Conservation (phyloP, 179 eudicot genomes). For the Beta corolliflora region DNA sequence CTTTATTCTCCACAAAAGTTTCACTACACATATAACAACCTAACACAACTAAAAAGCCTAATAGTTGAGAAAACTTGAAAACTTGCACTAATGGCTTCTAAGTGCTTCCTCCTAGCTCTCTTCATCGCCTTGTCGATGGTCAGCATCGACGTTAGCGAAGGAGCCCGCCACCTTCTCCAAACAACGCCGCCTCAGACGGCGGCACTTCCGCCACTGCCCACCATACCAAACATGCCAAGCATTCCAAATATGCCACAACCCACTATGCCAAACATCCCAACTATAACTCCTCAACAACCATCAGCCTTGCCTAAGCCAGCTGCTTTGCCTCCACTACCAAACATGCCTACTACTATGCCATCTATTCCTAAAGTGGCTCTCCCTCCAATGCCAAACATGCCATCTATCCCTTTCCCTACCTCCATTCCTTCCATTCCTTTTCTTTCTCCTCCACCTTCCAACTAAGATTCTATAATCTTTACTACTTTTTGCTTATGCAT, state of each 20-base stretch:
- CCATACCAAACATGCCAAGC: conserved; percentile 23
- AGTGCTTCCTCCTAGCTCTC: conserved; percentile 9
- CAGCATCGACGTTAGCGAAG: conserved; percentile 25
- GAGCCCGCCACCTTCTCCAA: conserved; percentile 33
- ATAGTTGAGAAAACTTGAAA: neutral
- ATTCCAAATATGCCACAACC: conserved; percentile 3
- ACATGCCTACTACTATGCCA: conserved; percentile 17
- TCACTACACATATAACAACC: neutral
- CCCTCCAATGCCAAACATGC: conserved; percentile 26
- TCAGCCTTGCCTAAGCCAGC: conserved; percentile 7
- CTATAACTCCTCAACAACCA: conserved; percentile 3
- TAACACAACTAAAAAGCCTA: neutral
- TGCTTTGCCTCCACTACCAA: conserved; percentile 22
- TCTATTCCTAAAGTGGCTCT: conserved; percentile 15
- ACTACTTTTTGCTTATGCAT: too few relatives aligned
- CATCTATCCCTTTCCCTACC: conserved; percentile 21
- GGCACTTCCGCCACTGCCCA: conserved; percentile 12
- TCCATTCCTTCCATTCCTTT: conserved; percentile 22
- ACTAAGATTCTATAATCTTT: neutral
- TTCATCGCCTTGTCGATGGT: conserved; percentile 11
- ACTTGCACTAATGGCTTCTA: conserved; percentile 23
- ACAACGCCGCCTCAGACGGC: conserved; percentile 20
- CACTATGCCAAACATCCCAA: conserved; percentile 20
- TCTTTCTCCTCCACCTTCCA: conserved; percentile 31
- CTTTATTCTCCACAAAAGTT: conserved; percentile 2